A percentile compares a stretch with the other conserved stretches of the same genome.
Evolutionary conservation across 2,329 filamentous ascomycete species (phyloP).

Genomic region (Incumbomyces lentus): DNA sequence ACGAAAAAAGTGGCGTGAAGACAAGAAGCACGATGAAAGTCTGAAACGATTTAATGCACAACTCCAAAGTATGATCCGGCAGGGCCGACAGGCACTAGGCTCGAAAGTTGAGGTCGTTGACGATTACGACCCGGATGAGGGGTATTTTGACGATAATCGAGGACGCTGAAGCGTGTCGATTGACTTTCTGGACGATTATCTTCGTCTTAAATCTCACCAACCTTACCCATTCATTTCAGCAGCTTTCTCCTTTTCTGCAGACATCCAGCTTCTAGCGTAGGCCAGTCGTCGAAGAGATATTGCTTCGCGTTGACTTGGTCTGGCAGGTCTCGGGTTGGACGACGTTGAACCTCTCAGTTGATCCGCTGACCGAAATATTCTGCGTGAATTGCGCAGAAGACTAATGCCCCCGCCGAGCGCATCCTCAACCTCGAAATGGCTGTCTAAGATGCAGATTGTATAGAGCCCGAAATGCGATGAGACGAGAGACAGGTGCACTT

Average conservation of each 20-base stretch:
- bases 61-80: slow-evolving; percentile 74
- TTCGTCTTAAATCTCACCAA: background rate
- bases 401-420: slow-evolving; percentile 11
- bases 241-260: no score
- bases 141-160: slow-evolving; percentile 9
- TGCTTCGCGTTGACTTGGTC: no score
- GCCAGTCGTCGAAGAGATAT: no score
- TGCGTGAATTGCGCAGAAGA: background rate
- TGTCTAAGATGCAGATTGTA: slow-evolving; percentile 29
- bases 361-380: background rate
- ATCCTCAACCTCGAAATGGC: slow-evolving; percentile 29
- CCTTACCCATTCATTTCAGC: no score
- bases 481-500: slow-evolving; percentile 26
- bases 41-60: slow-evolving; percentile 70
- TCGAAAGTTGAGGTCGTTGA: slow-evolving; percentile 49
- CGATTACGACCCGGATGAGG: slow-evolving; percentile 16
- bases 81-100: slow-evolving; percentile 77
- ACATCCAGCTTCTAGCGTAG: no score
- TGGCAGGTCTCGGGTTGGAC: no score
- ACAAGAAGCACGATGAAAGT: slow-evolving; percentile 66
- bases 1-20: slow-evolving; percentile 59
- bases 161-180: background rate
- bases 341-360: background rate
- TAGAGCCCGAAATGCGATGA: slow-evolving; percentile 36
- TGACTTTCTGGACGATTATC: background rate